Evolutionary conservation across 495 filamentous ascomycete genomes (phyloP).

Genomic region (Aspergillus hancockii): DNA sequence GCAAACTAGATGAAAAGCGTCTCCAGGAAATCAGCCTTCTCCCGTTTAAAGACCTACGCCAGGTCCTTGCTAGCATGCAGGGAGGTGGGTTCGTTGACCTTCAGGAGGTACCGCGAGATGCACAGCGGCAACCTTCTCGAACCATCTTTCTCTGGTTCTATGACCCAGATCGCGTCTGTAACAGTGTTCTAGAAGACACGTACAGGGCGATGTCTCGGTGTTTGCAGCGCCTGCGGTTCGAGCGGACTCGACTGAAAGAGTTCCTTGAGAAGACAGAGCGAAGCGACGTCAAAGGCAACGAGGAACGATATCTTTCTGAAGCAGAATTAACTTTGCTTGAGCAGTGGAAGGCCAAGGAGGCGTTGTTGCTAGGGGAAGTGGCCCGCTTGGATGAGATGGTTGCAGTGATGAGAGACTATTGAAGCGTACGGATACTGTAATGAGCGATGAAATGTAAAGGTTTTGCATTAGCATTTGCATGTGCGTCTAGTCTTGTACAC

Average conservation of each 20-base stretch:
- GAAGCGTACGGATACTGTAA: conserved; percentile 19
- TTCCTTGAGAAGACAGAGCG: conserved; percentile 77
- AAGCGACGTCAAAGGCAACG: conserved; percentile 77
- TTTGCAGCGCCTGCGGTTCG: conserved; percentile 72
- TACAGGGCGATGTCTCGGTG: conserved; percentile 90
- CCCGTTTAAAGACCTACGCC: conserved; percentile 76
- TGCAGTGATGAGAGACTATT: conserved; percentile 80
- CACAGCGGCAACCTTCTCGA: conserved; percentile 70
- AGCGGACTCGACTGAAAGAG: conserved; percentile 63
- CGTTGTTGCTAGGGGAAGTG: conserved; percentile 73
- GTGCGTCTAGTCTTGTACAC: no score
- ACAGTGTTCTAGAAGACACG: conserved; percentile 67
- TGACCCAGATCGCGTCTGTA: conserved; percentile 67
- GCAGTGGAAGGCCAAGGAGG: conserved; percentile 70
- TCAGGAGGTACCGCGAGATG: conserved; percentile 88
- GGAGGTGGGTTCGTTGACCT: conserved; percentile 79
- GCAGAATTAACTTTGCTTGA: conserved; percentile 66
- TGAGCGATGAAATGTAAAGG: conserved; percentile 13
- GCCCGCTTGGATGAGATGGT: conserved; percentile 81
- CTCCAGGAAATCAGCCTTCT: conserved; percentile 73
- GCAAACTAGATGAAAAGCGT: conserved; percentile 89
- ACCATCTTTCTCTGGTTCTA: conserved; percentile 91
- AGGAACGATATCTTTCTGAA: conserved; percentile 71
- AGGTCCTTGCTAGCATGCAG: conserved; percentile 78
- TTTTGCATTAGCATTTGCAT: neutral